A percentile compares a stretch with the other conserved stretches of the same genome.
These are phyloP conservation scores for Wallacemonas sp. DNA, from an alignment of 208 protist species.

Conservation along the genomic window DNA sequence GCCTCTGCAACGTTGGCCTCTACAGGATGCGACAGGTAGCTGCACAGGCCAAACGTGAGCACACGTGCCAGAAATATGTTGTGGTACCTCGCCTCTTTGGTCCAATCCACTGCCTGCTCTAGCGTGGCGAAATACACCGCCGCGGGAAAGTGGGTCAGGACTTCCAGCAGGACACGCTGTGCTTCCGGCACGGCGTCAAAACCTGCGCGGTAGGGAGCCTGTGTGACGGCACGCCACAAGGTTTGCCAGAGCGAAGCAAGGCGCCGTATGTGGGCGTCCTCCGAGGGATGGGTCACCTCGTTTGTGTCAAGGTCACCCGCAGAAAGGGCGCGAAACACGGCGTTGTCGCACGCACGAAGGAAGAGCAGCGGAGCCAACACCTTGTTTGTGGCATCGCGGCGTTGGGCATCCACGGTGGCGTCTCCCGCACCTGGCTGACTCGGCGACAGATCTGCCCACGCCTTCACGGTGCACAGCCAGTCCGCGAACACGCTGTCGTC, in stretches of 20 bases:
- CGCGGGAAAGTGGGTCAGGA: constrained; percentile 37
- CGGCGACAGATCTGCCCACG: too few species aligned
- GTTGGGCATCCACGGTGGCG: neutral
- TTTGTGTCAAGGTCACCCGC: neutral
- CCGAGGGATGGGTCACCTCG: neutral
- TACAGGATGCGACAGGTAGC: constrained; percentile 7
- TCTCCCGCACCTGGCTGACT: too few species aligned
- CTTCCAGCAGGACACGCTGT: constrained; percentile 43
- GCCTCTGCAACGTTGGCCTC: neutral
- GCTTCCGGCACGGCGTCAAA: constrained; percentile 24
- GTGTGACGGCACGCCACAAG: constrained; percentile 22
- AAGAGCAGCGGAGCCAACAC: constrained; percentile 58
- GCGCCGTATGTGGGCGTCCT: neutral
- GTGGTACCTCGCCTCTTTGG: neutral
- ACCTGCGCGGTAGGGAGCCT: constrained; percentile 3
- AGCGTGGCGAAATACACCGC: constrained; percentile 19
- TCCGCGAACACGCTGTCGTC: too few species aligned
- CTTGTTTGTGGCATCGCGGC: constrained; percentile 19
- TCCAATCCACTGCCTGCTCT: neutral
- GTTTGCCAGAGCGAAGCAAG: constrained; percentile 14
- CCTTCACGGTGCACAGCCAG: too few species aligned
- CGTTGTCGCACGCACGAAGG: constrained; percentile 37
- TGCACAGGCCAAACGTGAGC: constrained; percentile 18
- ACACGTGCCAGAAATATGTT: constrained; percentile 14
- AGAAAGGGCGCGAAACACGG: neutral